These are phyloP conservation scores for Coemansia sp. DNA, from an alignment of 192 early-diverging fungal species.

Conservation along the genomic window DNA sequence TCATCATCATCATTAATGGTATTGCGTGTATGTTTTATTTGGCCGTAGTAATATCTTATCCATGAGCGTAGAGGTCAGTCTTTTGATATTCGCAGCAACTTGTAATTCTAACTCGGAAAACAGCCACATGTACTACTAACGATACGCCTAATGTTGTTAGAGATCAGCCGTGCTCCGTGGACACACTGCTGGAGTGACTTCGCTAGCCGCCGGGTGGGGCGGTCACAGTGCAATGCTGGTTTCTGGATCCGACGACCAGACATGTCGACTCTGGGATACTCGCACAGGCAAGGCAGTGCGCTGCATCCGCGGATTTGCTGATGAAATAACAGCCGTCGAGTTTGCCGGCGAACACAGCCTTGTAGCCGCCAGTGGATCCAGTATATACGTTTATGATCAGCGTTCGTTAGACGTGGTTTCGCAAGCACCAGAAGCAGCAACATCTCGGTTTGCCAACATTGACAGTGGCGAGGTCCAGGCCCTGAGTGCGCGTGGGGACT, in stretches of 20 bases:
- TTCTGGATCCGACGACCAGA: conserved; percentile 45
- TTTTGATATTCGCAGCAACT: neutral
- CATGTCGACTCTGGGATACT: conserved; percentile 41
- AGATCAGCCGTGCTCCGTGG: conserved; percentile 8
- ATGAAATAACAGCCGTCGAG: conserved; percentile 17
- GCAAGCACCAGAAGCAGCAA: neutral
- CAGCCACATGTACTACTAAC: neutral
- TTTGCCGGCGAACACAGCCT: conserved; percentile 24
- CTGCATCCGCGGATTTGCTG: conserved; percentile 19
- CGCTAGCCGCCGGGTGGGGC: conserved; percentile 24
- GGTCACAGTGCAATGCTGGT: conserved; percentile 12
- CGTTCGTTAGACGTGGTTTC: conserved; percentile 8
- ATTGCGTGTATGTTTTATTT: neutral
- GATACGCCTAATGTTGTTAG: neutral
- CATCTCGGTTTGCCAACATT: neutral
- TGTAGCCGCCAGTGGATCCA: conserved; percentile 16
- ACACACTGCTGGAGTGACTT: conserved; percentile 24
- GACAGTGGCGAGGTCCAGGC: conserved; percentile 28
- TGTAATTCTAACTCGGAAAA: too few species aligned
- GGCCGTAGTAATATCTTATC: neutral
- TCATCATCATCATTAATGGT: too few species aligned
- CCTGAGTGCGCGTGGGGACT: conserved; percentile 43
- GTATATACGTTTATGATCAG: conserved; percentile 30
- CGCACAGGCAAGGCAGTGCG: conserved; percentile 9
- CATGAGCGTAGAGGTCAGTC: neutral